Base-by-base conservation (phyloP, 2,329 filamentous ascomycete species). In the Cladosporium sp. region DNA sequence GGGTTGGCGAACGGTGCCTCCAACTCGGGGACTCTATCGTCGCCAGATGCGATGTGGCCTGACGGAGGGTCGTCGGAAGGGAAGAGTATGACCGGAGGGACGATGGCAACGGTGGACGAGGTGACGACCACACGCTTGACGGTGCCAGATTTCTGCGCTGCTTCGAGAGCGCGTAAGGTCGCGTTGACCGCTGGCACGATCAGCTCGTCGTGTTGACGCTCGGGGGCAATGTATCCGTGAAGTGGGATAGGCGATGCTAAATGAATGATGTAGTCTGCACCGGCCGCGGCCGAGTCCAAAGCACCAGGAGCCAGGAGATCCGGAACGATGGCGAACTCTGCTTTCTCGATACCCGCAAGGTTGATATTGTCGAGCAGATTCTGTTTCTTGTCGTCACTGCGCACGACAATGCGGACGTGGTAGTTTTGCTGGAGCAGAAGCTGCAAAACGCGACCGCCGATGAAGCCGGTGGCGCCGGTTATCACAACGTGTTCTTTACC, bases 121-220 rank as follows among this genome's bases (percentile, higher is more conserved):
- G 81, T 82, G 59, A 83, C 79, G 24, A 82, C 76, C 6, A 82
- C 70, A 10, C 77, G 75, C 63, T 76, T 74, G 24, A 83, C 73
- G 0, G 70, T 74, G 0, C 71, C 66, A 2, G 66, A 66, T 57
- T 77, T 77, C 26, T 72, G 58, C 2, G 80, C 80, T 0, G 79
- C 74, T 28, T 77, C 67, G 1, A 82, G 72, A 7, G 82, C 76
- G 6, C 72, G 71, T 1, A 74, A 54, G 0, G 78, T 81, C n/a
- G 77, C 78, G 41, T 75, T 73, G 36, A 81, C 70, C 2, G 71
- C 71, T 1, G 72, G 70, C 3, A 34, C 57, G 49, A 70, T 68
- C 28, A 68, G 28, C n/a, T 51, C 63, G 54, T 70, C 59, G 47
- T 64, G 32, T 6, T 63, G 59, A 24, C 60, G 60, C 34, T 64